Conservation (phyloP, 495 filamentous ascomycete species). For the Lasiosphaeria miniovina region DNA sequence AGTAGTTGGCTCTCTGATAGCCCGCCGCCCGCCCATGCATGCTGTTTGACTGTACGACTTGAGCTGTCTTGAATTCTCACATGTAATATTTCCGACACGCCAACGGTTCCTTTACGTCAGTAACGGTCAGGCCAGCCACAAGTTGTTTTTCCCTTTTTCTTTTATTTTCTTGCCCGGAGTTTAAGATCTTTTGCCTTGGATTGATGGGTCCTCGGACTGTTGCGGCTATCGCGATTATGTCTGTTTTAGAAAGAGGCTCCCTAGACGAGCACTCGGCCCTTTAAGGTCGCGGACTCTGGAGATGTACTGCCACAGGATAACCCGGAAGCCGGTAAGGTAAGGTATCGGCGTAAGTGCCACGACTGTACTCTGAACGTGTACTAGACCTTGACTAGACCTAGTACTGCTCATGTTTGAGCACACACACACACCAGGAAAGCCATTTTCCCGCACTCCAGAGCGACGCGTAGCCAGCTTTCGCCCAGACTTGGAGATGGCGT, state of each 20-base stretch:
- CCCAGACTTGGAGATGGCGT: neutral
- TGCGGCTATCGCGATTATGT: neutral
- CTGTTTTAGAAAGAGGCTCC: no score
- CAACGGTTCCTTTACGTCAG: neutral
- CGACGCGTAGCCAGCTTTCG: neutral
- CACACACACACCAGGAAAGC: neutral
- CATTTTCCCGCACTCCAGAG: neutral
- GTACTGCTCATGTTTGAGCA: neutral
- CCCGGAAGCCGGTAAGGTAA: no score
- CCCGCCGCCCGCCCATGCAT: no score
- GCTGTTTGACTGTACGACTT: neutral
- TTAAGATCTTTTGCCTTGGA: neutral
- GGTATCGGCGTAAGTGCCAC: no score
- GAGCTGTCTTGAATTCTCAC: neutral
- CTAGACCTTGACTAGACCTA: no score
- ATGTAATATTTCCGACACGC: neutral
- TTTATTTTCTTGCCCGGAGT: no score
- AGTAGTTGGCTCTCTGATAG: neutral
- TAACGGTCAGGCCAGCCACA: neutral
- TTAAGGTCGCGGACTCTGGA: no score
- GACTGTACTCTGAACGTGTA: no score
- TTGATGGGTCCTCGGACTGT: conserved; percentile 1
- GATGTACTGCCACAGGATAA: no score
- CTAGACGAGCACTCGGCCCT: no score
- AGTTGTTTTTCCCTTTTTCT: neutral